A percentile compares a stretch with the other conserved stretches of the same genome.
Conservation (phyloP, 164 flowering plant species). For the Nelumbo lutea region DNA sequence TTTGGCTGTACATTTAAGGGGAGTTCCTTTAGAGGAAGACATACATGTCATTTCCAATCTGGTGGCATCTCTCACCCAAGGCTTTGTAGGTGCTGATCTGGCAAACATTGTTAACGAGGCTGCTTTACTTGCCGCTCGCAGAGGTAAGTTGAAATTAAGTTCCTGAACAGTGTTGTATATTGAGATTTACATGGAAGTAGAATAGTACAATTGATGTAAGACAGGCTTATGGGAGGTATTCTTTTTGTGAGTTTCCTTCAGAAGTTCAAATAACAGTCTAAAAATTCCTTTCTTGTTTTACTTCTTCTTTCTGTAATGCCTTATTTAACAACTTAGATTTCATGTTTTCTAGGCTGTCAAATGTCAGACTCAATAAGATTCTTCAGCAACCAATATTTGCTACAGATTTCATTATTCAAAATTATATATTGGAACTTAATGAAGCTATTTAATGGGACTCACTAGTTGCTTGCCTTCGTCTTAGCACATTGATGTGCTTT, state of each 20-base stretch:
- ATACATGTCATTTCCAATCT: constrained; percentile 53
- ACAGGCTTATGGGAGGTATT: too few relatives aligned
- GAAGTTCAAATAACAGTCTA: too few relatives aligned
- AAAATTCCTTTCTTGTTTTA: too few relatives aligned
- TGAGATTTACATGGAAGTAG: too few relatives aligned
- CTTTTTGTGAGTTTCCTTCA: too few relatives aligned
- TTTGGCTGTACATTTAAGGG: constrained; percentile 83
- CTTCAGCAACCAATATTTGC: neutral
- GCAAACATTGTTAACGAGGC: constrained; percentile 96
- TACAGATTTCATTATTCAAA: neutral
- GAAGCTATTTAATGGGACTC: neutral
- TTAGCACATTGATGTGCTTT: neutral
- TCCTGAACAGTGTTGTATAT: too few relatives aligned
- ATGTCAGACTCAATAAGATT: neutral
- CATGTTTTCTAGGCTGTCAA: too few relatives aligned
- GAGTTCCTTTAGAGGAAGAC: constrained; percentile 87
- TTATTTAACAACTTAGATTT: neutral
- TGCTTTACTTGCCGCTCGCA: constrained; percentile 92
- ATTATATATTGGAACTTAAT: neutral
- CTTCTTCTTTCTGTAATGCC: too few relatives aligned
- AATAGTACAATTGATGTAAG: too few relatives aligned
- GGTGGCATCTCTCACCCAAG: constrained; percentile 86
- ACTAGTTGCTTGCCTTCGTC: neutral
- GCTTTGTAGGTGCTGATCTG: constrained; percentile 97
- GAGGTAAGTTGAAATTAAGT: constrained; percentile 50